Base-by-base conservation (phyloP, 2,329 filamentous ascomycete species). In the Aspergillus bombycis region DNA sequence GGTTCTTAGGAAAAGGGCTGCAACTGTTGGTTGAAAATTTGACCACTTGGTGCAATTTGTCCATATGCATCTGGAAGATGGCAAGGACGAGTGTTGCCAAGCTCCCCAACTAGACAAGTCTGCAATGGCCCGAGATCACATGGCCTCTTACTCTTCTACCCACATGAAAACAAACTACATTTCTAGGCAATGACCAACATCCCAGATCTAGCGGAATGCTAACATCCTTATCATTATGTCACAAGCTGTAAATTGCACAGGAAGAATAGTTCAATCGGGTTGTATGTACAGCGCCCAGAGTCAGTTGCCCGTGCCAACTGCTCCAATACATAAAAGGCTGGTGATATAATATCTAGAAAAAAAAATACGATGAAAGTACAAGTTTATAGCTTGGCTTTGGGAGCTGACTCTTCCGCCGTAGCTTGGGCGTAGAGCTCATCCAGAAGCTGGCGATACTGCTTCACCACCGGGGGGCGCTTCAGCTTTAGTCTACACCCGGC, bases 381-480 rank as follows among this genome's bases (percentile, higher is more conserved):
- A 36, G 55, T 45, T 41, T 54, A 63, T 64, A 81, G 71, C 71
- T 79, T 81, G 34, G 80, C 77, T 58, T 73, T 78, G 19, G 77
- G 74, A 50, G 74, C 70, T n/a, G 71, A 74, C 54, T 77, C 64
- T 60, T 75, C 75, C 32, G 75, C 77, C n/a, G 75, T 66, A 16
- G 82, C 82, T 72, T 88, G 85, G 34, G 82, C 83, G 70, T 91
- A 91, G 70, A 89, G 81, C 65, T 84, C 80, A 67, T 90, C 87
- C 28, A 90, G 74, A 38, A 86, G 74, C 50, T 79, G 69, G 60
- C 87, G 82, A 74, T 85, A 91, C 66, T 78, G 80, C 82, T 90
- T 91, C 30, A 84, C 88, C 6, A 87, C 83, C 66, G 89, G 88
- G 55, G 89, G 88, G 50, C 89, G 85, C 82, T 92, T 92, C 72